Evolutionary conservation across 371 early-diverging fungal species (phyloP), one percentile per base, ranked within the genome.

Genomic region (Apophysomyces ossiformis): DNA sequence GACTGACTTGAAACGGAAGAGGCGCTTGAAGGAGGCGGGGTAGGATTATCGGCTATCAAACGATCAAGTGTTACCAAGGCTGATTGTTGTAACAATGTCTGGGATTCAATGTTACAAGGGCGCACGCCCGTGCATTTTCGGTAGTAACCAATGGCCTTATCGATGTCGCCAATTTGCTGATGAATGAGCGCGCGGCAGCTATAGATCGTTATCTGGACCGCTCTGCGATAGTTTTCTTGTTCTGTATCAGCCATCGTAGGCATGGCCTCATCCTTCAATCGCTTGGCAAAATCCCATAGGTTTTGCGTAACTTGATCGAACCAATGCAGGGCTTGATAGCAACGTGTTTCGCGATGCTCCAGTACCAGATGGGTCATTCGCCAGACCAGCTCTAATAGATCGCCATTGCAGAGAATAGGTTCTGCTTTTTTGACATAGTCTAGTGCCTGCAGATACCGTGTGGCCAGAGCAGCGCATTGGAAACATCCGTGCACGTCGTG

Each of bases 131-230:
- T 35, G 64, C 75, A 71, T 60, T 75, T 75, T 8, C 72, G 72
- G 26, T 72, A 75, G 45, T 75, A 75, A 3, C 60, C 18, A 38
- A 68, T 63, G 3, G 80, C 80, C 58, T 71, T 73, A 12, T 61
- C 66, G 4, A 70, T 15, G 7, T 72, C 43, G n/a, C 68, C 64
- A 16, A 63, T 67, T 58, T 75, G 75, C 60, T 76, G 76, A 65
- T 67, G 78, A 7, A 81, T 57, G 7, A 68, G 58, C 3, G 77
- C 82, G 18, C 79, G 82, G 15, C 77, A 78, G 47, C 75, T 64
- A 38, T 81, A 78, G 36, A 81, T 76, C 7, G 75, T 71, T 58
- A 76, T 77, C 44, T 79, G 71, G 56, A 76, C 74, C 4, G 82
- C 77, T 16, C 78, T 64, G 5, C 74, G 68, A 45, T 77, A 77